These are phyloP conservation scores for Aaosphaeria arxii DNA, from an alignment of 2,329 filamentous ascomycete genomes.

Conservation along the genomic window DNA sequence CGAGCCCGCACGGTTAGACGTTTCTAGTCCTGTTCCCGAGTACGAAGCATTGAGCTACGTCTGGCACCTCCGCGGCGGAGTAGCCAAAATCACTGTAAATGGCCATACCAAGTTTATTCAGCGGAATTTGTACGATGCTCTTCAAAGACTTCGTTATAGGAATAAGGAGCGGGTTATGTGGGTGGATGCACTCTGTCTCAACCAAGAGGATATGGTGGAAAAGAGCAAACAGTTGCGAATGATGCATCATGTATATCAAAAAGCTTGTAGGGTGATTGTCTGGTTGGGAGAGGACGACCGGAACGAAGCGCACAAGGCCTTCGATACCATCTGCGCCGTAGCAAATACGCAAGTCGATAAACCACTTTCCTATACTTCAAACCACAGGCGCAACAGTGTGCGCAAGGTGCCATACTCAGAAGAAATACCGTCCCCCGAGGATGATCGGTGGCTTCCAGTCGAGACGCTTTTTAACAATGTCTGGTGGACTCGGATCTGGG, in stretches of 20 bases:
- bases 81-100: slow-evolving; percentile 2
- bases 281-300: slow-evolving; percentile 8
- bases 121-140: slow-evolving; percentile 4
- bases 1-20: slow-evolving; percentile 2
- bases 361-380: neutral
- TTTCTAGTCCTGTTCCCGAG: neutral
- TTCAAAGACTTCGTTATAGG: slow-evolving; percentile 1
- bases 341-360: slow-evolving; percentile 1
- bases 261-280: slow-evolving; percentile 4
- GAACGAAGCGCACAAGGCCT: slow-evolving; percentile 3
- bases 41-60: slow-evolving; percentile 11
- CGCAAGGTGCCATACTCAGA: neutral
- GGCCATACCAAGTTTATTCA: neutral
- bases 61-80: slow-evolving; percentile 1
- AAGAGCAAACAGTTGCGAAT: slow-evolving; percentile 4
- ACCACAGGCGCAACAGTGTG: neutral
- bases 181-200: slow-evolving; percentile 9
- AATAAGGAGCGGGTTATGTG: slow-evolving; percentile 1
- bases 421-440: slow-evolving; percentile 1
- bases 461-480: slow-evolving; percentile 4
- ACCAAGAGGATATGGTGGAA: slow-evolving; percentile 4
- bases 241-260: slow-evolving; percentile 8
- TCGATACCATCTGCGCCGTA: slow-evolving; percentile 1
- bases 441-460: slow-evolving; percentile 3
- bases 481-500: slow-evolving; percentile 13